Percentiles rank a stretch among this genome's conserved stretches.
Evolutionary conservation across 2,329 filamentous ascomycete species (phyloP).

Genomic region (Colletotrichum sidae): DNA sequence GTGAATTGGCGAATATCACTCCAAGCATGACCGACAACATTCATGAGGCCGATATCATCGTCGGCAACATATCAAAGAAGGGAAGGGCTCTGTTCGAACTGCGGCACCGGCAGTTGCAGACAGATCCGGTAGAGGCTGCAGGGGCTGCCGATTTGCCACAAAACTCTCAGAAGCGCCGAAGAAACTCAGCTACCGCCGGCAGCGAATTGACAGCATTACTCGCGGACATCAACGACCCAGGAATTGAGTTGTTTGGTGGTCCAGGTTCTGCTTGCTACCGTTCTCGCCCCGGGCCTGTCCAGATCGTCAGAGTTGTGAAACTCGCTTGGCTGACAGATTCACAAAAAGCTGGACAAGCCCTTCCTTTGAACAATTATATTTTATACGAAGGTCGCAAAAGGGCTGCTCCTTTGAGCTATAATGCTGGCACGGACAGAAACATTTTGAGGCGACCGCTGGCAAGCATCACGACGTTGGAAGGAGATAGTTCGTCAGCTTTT

Average conservation of each 20-base stretch:
- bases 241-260: neutral
- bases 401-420: neutral
- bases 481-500: neutral
- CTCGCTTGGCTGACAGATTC: conserved; percentile 70
- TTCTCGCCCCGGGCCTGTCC: neutral
- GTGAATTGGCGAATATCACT: conserved; percentile 73
- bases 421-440: conserved; percentile 31
- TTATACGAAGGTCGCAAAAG: conserved; percentile 63
- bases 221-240: neutral
- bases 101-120: conserved; percentile 71
- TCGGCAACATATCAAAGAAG: conserved; percentile 78
- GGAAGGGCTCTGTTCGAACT: conserved; percentile 83
- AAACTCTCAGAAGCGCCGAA: conserved; percentile 1
- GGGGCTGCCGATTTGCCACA: neutral
- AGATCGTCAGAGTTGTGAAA: conserved; percentile 64
- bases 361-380: conserved; percentile 63
- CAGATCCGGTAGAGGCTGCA: conserved; percentile 57
- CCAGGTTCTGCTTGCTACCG: too few species aligned
- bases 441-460: conserved; percentile 40
- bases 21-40: conserved; percentile 76
- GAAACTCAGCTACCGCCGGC: conserved; percentile 37
- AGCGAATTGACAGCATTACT: conserved; percentile 40
- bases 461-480: neutral
- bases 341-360: conserved; percentile 53
- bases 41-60: conserved; percentile 76